Evolutionary conservation across 495 filamentous ascomycete genomes (phyloP).

Genomic region (Neurospora africana): DNA sequence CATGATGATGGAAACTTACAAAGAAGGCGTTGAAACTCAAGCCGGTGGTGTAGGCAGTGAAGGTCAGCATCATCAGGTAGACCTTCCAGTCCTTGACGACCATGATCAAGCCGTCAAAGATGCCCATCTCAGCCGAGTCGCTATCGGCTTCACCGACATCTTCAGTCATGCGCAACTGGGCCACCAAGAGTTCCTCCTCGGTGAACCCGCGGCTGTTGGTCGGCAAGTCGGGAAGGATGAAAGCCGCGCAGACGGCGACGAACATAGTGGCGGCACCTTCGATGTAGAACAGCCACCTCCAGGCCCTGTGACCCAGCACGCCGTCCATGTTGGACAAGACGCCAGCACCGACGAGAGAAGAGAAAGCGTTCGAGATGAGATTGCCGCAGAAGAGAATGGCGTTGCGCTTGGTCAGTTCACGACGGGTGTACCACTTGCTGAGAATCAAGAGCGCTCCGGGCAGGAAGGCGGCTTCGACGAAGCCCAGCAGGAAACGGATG

Average conservation of each 20-base stretch:
- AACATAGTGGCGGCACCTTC: conserved; percentile 49
- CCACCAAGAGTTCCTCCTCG: conserved; percentile 55
- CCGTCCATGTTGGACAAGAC: conserved; percentile 42
- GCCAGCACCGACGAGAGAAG: conserved; percentile 50
- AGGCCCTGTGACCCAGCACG: conserved; percentile 34
- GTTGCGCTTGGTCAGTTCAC: conserved; percentile 41
- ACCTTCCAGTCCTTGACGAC: conserved; percentile 62
- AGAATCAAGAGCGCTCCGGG: conserved; percentile 38
- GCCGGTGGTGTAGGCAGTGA: conserved; percentile 30
- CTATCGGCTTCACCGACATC: conserved; percentile 67
- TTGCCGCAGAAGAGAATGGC: conserved; percentile 53
- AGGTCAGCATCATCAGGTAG: conserved; percentile 38
- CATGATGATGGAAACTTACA: conserved; percentile 37
- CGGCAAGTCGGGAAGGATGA: conserved; percentile 64
- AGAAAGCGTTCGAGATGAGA: conserved; percentile 50
- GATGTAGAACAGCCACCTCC: conserved; percentile 53
- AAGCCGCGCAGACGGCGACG: conserved; percentile 36
- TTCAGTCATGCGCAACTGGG: conserved; percentile 57
- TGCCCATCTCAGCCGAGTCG: conserved; percentile 45
- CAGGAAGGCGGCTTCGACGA: conserved; percentile 41
- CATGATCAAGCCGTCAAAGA: conserved; percentile 57
- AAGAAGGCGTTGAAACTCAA: conserved; percentile 40
- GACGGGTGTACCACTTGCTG: conserved; percentile 47
- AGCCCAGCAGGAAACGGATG: conserved; percentile 59
- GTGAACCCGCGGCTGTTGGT: conserved; percentile 59